Evolutionary conservation across 208 protist genomes (phyloP).

Genomic region (Crithidia fasciculata): DNA sequence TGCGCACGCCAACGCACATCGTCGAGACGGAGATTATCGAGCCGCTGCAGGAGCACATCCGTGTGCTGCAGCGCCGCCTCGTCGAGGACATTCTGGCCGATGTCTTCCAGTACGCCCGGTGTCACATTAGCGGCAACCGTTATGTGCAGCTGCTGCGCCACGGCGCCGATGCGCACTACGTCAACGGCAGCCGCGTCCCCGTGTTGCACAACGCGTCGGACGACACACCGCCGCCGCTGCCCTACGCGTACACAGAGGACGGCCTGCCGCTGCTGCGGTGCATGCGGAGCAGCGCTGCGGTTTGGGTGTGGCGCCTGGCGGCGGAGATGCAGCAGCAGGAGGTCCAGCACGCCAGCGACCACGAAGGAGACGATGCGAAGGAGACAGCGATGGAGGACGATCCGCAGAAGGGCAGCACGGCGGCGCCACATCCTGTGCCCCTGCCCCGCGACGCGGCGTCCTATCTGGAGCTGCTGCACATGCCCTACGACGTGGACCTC

Average conservation of each 20-base stretch:
- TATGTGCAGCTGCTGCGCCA: constrained; percentile 24
- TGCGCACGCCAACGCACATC: constrained; percentile 32
- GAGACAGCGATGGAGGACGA: background rate
- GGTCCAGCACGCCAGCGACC: background rate
- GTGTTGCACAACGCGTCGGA: no score
- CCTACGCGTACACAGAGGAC: constrained; percentile 18
- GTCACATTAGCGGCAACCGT: constrained; percentile 21
- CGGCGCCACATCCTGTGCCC: background rate
- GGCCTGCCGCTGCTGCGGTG: constrained; percentile 7
- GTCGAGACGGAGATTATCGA: constrained; percentile 42
- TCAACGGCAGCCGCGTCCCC: constrained; percentile 9
- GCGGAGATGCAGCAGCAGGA: constrained; percentile 15
- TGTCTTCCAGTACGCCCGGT: constrained; percentile 15
- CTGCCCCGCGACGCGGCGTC: constrained; percentile 24
- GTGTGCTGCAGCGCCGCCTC: constrained; percentile 20
- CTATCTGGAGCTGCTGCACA: constrained; percentile 28
- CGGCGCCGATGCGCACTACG: constrained; percentile 7
- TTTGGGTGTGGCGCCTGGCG: constrained; percentile 23
- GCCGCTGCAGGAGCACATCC: constrained; percentile 25
- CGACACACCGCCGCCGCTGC: background rate
- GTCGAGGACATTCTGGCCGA: constrained; percentile 32
- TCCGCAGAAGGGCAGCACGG: no score
- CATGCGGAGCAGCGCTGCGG: constrained; percentile 18
- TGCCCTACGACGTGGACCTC: constrained; percentile 14
- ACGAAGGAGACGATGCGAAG: background rate